Evolutionary conservation across 768 basidiomycete species (phyloP).

Genomic region (Tubosaeta sp.): DNA sequence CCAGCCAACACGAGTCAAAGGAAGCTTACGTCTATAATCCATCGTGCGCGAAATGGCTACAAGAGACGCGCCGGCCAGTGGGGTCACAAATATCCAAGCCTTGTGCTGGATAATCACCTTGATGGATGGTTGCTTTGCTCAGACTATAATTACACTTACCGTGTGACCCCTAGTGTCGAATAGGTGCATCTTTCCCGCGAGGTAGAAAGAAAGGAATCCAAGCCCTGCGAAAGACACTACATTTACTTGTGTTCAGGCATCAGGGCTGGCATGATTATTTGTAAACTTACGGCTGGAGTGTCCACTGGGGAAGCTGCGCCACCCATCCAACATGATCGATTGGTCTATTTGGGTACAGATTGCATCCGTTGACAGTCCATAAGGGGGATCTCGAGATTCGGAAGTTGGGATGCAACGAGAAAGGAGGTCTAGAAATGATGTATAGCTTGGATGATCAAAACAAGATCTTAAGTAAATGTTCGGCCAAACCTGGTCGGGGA

Average conservation of each 20-base stretch:
- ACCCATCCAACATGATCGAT: constrained; percentile 69
- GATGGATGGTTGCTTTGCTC: neutral
- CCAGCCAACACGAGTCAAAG: constrained; percentile 2
- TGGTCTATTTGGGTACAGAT: constrained; percentile 75
- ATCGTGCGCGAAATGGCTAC: constrained; percentile 86
- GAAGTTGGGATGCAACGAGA: constrained; percentile 58
- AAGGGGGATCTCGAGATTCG: constrained; percentile 64
- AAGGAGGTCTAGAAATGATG: constrained; percentile 22
- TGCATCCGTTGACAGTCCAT: constrained; percentile 65
- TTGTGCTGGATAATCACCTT: constrained; percentile 45
- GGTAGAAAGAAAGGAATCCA: constrained; percentile 82
- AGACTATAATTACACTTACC: constrained; percentile 33
- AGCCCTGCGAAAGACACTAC: constrained; percentile 91
- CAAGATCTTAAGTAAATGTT: neutral
- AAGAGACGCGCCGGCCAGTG: constrained; percentile 71
- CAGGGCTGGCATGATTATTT: neutral
- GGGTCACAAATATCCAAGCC: constrained; percentile 79
- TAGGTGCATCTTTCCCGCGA: constrained; percentile 89
- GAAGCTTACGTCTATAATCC: constrained; percentile 72
- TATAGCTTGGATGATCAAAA: neutral
- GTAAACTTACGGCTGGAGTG: constrained; percentile 73
- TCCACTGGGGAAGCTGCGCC: constrained; percentile 89
- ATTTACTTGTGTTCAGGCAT: constrained; percentile 4
- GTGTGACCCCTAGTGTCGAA: constrained; percentile 78
- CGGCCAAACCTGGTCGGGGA: constrained; percentile 69